A percentile compares a stretch with the other conserved stretches of the same genome.
Evolutionary conservation across 768 basidiomycete genomes (phyloP).

Genomic region (Scleroderma bovista): DNA sequence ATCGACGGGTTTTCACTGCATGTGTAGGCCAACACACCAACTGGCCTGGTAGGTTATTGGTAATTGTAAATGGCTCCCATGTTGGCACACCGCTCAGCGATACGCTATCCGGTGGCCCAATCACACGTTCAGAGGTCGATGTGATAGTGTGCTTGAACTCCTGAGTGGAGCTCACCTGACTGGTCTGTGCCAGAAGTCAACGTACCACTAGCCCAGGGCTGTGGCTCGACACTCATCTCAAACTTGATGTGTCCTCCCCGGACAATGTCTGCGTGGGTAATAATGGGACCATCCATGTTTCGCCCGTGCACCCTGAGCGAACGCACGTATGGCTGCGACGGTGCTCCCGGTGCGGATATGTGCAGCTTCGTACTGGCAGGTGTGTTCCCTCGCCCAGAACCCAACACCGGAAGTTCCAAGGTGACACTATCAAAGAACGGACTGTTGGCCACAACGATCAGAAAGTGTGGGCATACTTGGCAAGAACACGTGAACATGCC

Average conservation of each 20-base stretch:
- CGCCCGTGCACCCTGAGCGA: conserved; percentile 53
- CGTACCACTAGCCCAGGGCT: conserved; percentile 35
- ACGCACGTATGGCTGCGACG: conserved; percentile 54
- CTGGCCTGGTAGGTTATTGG: too few relatives aligned
- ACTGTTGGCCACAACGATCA: conserved; percentile 11
- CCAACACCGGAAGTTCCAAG: conserved; percentile 44
- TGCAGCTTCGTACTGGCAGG: conserved; percentile 31
- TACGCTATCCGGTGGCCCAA: too few relatives aligned
- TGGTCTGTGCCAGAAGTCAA: background rate
- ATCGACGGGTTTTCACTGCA: too few relatives aligned
- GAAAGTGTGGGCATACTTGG: background rate
- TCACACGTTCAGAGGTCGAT: too few relatives aligned
- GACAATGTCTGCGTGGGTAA: conserved; percentile 57
- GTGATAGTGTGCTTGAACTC: too few relatives aligned
- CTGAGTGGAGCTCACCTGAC: background rate
- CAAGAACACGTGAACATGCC: conserved; percentile 35
- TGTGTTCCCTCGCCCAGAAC: background rate
- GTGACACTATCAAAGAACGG: conserved; percentile 52
- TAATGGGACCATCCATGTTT: conserved; percentile 38
- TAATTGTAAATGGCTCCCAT: too few relatives aligned
- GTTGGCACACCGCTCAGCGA: too few relatives aligned
- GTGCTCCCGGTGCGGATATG: conserved; percentile 53
- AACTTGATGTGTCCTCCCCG: conserved; percentile 55
- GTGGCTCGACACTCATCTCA: conserved; percentile 53
- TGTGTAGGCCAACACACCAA: too few relatives aligned